A percentile compares a stretch with the other conserved stretches of the same genome.
phyloP scores from a whole-genome alignment of 2,329 filamentous ascomycete genomes.

The Arthrobotrys entomopaga region DNA sequence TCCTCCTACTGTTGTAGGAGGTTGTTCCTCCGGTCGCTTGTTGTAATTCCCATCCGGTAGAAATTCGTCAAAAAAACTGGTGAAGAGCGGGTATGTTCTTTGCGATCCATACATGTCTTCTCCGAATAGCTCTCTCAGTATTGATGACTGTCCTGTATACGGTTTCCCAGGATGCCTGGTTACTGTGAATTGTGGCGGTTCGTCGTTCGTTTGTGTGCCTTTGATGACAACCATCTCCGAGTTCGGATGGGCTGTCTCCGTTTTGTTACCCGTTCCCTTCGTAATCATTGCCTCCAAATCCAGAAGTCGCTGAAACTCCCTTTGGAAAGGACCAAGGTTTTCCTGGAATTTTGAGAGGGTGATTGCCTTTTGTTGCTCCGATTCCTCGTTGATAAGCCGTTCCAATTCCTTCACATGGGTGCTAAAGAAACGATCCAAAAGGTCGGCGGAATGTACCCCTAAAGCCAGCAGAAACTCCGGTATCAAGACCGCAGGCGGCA shows the following conservation, averaged over 20 bases:
- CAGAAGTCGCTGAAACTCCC: constrained; percentile 39
- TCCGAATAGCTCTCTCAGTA: constrained; percentile 46
- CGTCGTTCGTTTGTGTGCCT: constrained; percentile 31
- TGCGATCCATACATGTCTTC: constrained; percentile 51
- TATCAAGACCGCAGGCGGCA: constrained; percentile 34
- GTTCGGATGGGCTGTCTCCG: neutral
- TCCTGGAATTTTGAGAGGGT: constrained; percentile 15
- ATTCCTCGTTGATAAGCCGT: constrained; percentile 41
- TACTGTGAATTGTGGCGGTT: constrained; percentile 36
- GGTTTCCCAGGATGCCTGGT: constrained; percentile 12
- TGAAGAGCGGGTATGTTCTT: constrained; percentile 40
- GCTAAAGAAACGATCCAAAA: constrained; percentile 34
- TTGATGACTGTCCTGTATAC: constrained; percentile 5
- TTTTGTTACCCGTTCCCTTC: constrained; percentile 6
- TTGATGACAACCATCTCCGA: constrained; percentile 28
- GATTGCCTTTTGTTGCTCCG: constrained; percentile 32
- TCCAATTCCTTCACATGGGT: constrained; percentile 31
- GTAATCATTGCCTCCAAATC: constrained; percentile 33
- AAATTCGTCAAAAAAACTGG: constrained; percentile 52
- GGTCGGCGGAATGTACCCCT: constrained; percentile 40
- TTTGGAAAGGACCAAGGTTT: constrained; percentile 34
- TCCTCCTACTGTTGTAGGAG: constrained; percentile 23
- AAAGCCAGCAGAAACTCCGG: constrained; percentile 38
- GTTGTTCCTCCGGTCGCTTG: constrained; percentile 23
- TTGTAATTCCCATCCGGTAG: constrained; percentile 42